Evolutionary conservation across 768 basidiomycete species (phyloP), one percentile per base, ranked within the genome.

Genomic region (Russula vinacea): DNA sequence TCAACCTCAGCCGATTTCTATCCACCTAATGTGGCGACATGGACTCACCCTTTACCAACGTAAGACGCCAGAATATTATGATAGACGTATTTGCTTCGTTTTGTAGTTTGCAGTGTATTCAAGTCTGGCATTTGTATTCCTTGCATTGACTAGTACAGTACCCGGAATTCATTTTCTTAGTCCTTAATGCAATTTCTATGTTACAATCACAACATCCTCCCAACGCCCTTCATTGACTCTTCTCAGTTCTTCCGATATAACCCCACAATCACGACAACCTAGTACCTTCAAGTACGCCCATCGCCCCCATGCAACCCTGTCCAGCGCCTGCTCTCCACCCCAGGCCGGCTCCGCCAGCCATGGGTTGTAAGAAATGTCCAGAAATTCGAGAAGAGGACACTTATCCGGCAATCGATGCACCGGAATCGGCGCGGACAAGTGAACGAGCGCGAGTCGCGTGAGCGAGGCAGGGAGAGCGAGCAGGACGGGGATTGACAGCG

Each of bases 361-460:
- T 5, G 58, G 42, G 56, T 90, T 90, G 71, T 81, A 88, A 0
- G 89, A 91, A 53, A 91, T 71, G 70, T 90, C 89, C 39, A 90
- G 72, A 29, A 85, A 70, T 24, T 80, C 75, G 32, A 91, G 74
- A n/a, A 86, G 72, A 0, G 89, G 89, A 67, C 85, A 87, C 16
- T 81, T 70, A 13, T 73, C 75, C 0, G 87, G 83, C 42, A 91
- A 74, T 65, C 84, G 78, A 66, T 84, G 80, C 22, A 91, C 70
- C 2, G 84, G 76, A 19, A 85, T 73, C 0, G 80, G 76, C 7
- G 74, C 62, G 1, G 80, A 75, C 39, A 89, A 72, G 51, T 81
- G 75, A 65, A 90, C 68, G 32, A 90, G 78, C 22, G 81, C 83
- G 49, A 90, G 76, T 55, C 79, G 82, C 1, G 86, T 88, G 51